A percentile compares a stretch with the other conserved stretches of the same genome.
phyloP scores from a whole-genome alignment of 2,329 filamentous ascomycete species.

The Tolypocladium capitatum region DNA sequence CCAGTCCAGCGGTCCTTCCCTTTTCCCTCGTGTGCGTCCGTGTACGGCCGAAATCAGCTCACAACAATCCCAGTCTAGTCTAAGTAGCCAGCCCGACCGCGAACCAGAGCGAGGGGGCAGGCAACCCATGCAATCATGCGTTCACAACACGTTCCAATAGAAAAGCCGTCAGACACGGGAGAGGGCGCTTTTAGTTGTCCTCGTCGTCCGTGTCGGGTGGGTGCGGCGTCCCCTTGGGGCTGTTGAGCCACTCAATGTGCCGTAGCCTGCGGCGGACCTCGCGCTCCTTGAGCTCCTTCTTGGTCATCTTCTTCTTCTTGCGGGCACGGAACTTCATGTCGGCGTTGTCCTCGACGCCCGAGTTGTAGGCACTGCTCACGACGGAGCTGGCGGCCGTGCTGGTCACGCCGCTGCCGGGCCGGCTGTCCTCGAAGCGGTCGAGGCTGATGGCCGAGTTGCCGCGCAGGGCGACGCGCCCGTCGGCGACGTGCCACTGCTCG shows the following conservation, averaged over 20 bases:
- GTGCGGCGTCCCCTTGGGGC: constrained; percentile 70
- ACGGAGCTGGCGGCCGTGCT: constrained; percentile 45
- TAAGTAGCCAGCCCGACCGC: background rate
- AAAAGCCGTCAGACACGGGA: background rate
- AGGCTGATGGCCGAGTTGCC: constrained; percentile 60
- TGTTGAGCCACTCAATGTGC: constrained; percentile 76
- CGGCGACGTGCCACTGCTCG: constrained; percentile 90
- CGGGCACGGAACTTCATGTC: constrained; percentile 76
- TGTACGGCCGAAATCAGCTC: background rate
- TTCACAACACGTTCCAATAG: background rate
- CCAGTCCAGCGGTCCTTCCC: background rate
- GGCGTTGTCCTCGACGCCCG: constrained; percentile 57
- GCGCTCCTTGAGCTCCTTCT: constrained; percentile 88
- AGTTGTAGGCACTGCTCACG: constrained; percentile 43
- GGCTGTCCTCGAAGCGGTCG: constrained; percentile 78
- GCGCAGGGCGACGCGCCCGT: constrained; percentile 76
- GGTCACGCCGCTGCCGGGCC: constrained; percentile 43
- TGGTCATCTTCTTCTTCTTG: constrained; percentile 99
- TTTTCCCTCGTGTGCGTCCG: background rate
- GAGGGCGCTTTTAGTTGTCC: constrained; percentile 18
- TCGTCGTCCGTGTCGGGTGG: constrained; percentile 70
- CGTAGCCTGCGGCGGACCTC: constrained; percentile 77
- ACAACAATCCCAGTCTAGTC: background rate
- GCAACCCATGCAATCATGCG: background rate
- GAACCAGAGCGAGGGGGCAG: background rate